Base-by-base conservation (phyloP, 768 basidiomycete species). In the Phylloporus sp. region DNA sequence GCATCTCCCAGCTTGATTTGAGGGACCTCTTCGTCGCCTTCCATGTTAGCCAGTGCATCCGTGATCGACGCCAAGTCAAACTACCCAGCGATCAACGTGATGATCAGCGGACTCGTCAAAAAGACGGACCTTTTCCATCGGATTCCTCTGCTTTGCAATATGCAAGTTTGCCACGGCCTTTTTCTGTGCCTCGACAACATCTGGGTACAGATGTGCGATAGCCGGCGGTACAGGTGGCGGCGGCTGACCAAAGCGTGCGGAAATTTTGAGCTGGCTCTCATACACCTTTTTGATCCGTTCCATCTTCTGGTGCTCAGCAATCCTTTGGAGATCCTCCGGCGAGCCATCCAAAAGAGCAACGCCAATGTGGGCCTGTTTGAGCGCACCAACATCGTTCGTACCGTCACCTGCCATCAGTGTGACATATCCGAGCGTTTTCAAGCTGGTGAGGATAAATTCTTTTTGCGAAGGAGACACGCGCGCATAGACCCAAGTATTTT, bases 1-100 rank as follows among this genome's bases (percentile, higher is more conserved):
- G 97, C 97, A 64, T 98, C 97, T n/a, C 97, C 97, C 26, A 98
- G 85, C 72, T 98, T 99, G 70, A 99, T 99, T 74, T 97, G 92
- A 12, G 97, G 97, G 0, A 94, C 85, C 28, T 98, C 95, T 16
- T 91, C 85, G 15, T 97, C 95, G 11, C 88, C 91, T 42, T 97
- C 97, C 84, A 98, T 85, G 35, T 95, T 88, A 1, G 95, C 81
- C 70, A 99, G 72, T 60, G 88, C 85, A 60, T 88, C 85, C 16
- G 89, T 92, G 58, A 95, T 91, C 2, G 81, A 74, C 10, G 76
- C 76, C 57, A 92, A 61, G 60, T 94, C 87, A 59, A 93, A 92
- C 86, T 90, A 49, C 56, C 31, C 59, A 43, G 59, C 55, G 48
- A 52, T 64, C 27, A 59, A 45, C 7, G 36, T 8, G 5, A 31